Conservation (phyloP, 2,329 filamentous ascomycete species). For the Cadophora gregata region DNA sequence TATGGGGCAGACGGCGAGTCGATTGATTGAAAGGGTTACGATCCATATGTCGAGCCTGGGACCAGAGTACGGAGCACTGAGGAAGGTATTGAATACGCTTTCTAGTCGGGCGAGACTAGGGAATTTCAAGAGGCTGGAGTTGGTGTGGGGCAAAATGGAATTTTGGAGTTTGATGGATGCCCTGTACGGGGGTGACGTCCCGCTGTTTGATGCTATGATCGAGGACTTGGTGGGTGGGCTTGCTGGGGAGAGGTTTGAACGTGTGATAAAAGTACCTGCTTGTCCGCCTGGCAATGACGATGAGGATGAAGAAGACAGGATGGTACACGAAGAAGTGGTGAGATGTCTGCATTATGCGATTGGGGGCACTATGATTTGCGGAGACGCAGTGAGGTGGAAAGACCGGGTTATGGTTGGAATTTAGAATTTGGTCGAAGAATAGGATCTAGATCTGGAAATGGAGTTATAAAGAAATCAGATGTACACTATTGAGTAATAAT, state of each 20-base stretch:
- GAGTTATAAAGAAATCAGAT: not conserved
- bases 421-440: not conserved
- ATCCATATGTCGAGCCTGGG: constrained; percentile 14
- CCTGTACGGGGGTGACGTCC: not conserved
- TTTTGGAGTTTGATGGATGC: constrained; percentile 6
- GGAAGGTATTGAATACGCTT: constrained; percentile 25
- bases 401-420: constrained; percentile 4
- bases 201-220: constrained; percentile 19
- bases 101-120: constrained; percentile 26
- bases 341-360: constrained; percentile 27
- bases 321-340: constrained; percentile 6
- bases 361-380: constrained; percentile 28
- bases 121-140: constrained; percentile 21
- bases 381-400: constrained; percentile 25
- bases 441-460: not conserved
- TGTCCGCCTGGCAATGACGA: not conserved
- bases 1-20: constrained; percentile 28
- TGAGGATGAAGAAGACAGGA: not conserved
- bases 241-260: constrained; percentile 24
- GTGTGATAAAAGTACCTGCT: constrained; percentile 25
- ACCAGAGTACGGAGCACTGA: constrained; percentile 1
- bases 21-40: constrained; percentile 18
- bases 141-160: constrained; percentile 20
- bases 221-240: constrained; percentile 14
- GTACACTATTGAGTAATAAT: not conserved